phyloP scores from a whole-genome alignment of 1,139 yeast species.

The Pichia sp. region DNA sequence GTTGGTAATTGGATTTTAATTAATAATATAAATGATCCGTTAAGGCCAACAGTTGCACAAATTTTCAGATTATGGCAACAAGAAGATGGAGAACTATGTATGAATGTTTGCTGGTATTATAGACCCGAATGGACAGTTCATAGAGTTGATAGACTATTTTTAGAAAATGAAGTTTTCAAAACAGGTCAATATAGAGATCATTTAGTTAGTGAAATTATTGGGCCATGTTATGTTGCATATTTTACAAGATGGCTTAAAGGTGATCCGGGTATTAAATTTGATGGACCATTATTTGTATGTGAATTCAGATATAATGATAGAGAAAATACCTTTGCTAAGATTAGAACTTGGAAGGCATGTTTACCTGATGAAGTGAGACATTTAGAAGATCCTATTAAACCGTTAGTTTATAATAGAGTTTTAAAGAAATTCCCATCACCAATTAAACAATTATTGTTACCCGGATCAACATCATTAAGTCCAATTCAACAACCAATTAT shows the following conservation, averaged over 20 bases:
- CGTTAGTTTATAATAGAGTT: conserved; percentile 52
- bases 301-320: conserved; percentile 91
- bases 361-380: conserved; percentile 94
- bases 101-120: conserved; percentile 96
- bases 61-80: conserved; percentile 83
- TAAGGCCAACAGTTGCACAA: conserved; percentile 90
- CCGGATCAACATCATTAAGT: conserved; percentile 64
- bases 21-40: conserved; percentile 77
- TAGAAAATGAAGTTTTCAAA: conserved; percentile 90
- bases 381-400: conserved; percentile 74
- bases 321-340: conserved; percentile 85
- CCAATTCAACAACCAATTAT: conserved; percentile 78
- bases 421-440: conserved; percentile 79
- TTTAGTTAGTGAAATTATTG: conserved; percentile 76
- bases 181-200: conserved; percentile 97
- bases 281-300: conserved; percentile 86
- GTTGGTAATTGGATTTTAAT: conserved; percentile 96
- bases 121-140: conserved; percentile 98
- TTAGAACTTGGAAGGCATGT: conserved; percentile 98
- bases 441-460: conserved; percentile 64
- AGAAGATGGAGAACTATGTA: conserved; percentile 72
- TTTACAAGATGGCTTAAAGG: conserved; percentile 93
- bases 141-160: conserved; percentile 79
- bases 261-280: conserved; percentile 75
- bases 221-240: conserved; percentile 91